A percentile compares a stretch with the other conserved stretches of the same genome.
phyloP scores from a whole-genome alignment of 768 basidiomycete genomes.

The Clitopilus hobsonii region DNA sequence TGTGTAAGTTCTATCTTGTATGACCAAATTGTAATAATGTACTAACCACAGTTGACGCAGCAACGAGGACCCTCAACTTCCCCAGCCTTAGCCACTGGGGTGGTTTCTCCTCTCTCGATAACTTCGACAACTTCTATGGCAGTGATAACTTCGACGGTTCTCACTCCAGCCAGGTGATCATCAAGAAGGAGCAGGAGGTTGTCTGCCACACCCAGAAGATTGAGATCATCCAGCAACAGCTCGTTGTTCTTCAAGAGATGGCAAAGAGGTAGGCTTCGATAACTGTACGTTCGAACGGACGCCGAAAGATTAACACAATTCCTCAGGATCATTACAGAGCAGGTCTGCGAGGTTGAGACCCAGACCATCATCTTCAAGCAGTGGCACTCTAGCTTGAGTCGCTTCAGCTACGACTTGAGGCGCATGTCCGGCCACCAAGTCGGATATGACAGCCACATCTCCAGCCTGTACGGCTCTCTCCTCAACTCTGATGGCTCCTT shows the following conservation, averaged over 20 bases:
- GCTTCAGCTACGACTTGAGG: conserved; percentile 37
- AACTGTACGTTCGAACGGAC: neutral
- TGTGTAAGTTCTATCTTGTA: conserved; percentile 16
- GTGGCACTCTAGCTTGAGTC: conserved; percentile 32
- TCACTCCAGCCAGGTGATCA: conserved; percentile 26
- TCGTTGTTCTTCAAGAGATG: conserved; percentile 41
- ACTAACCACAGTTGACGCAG: no score
- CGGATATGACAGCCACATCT: conserved; percentile 34
- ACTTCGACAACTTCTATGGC: conserved; percentile 46
- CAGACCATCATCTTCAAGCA: conserved; percentile 42
- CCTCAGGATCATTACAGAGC: conserved; percentile 38
- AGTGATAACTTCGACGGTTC: conserved; percentile 36
- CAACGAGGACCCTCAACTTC: conserved; percentile 10
- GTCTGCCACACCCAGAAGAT: conserved; percentile 34
- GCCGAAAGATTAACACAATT: neutral
- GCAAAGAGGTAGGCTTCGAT: conserved; percentile 31
- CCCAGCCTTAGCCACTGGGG: conserved; percentile 31
- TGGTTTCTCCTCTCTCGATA: conserved; percentile 28
- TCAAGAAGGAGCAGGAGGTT: conserved; percentile 28
- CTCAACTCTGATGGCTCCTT: conserved; percentile 31
- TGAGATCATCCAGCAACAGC: conserved; percentile 40
- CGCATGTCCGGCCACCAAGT: conserved; percentile 32
- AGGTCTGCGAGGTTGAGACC: conserved; percentile 46
- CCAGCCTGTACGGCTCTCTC: conserved; percentile 27
- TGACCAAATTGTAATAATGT: no score